Base-by-base conservation (phyloP, 176 grass and related monocot genomes). In the Neostapfia colusana region DNA sequence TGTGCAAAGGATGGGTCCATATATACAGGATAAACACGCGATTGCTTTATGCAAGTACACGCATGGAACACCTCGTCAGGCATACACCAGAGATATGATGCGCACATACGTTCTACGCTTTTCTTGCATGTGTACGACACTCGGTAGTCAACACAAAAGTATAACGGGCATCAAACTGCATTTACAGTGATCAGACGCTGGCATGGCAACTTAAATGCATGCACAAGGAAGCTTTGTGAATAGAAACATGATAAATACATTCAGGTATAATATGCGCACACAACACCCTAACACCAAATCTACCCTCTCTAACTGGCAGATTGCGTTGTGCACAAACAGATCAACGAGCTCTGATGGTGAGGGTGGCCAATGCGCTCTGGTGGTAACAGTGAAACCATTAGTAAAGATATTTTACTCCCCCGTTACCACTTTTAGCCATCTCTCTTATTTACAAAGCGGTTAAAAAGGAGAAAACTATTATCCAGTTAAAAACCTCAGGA, bases 401-500 rank as follows among this genome's bases (percentile, higher is more conserved):
- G 74, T 38, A 46, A 6, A 45, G 36, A 23, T 4, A 37, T 40
- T 49, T 70, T 45, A 63, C 35, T 60, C 54, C 36, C 42, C 14
- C 31, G 37, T 57, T 27, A 31, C 5, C 10, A 36, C n/a, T 65
- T 70, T 31, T 34, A 48, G 61, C 38, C 20, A 28, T 71, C 50
- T 46, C 9, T 60, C 42, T 83, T 24, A 51, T 71, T 24, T 11
- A 17, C 51, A 48, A 69, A 57, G 31, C 11, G 21, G 66, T 55
- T 31, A 13, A 21, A 61, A 41, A 49, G 27, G 34, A 70, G 63
- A 45, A 39, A 66, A 67, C 34, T 25, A 60, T 54, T 49, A 23
- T 56, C 74, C 59, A 73, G 35, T 66, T 23, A 67, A 77, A 78
- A 78, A 67, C 17, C 39, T 66, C 31, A 51, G 67, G 68, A 63